Evolutionary conservation across 345 rosid species (phyloP).

Genomic region (Leavenworthia alabamica): DNA sequence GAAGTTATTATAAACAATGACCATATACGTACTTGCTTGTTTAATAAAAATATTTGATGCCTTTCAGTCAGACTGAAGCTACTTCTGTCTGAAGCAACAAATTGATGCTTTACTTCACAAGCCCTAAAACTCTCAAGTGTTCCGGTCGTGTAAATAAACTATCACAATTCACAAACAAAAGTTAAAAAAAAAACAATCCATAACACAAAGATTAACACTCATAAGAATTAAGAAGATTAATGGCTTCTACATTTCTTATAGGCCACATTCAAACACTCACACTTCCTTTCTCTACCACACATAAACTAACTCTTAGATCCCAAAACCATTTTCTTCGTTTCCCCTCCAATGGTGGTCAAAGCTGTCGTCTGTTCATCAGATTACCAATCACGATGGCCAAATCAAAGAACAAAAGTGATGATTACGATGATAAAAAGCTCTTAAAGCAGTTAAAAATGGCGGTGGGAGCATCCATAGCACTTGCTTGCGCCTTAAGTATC

Average conservation of each 20-base stretch:
- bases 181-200: neutral
- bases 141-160: neutral
- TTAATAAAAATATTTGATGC: slow-evolving; percentile 15
- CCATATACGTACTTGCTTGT: slow-evolving; percentile 8
- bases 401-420: slow-evolving; percentile 13
- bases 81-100: slow-evolving; percentile 27
- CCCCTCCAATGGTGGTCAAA: slow-evolving; percentile 2
- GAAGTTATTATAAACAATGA: slow-evolving; percentile 5
- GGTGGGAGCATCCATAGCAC: slow-evolving; percentile 37
- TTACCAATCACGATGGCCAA: slow-evolving; percentile 14
- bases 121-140: neutral
- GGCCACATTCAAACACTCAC: slow-evolving; percentile 23
- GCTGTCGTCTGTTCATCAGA: slow-evolving; percentile 7
- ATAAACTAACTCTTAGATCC: neutral
- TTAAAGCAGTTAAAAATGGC: slow-evolving; percentile 9
- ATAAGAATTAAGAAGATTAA: neutral
- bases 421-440: slow-evolving; percentile 1
- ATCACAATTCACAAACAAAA: neutral
- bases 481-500: slow-evolving; percentile 48
- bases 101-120: slow-evolving; percentile 43
- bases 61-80: slow-evolving; percentile 22
- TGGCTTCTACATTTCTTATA: slow-evolving; percentile 35
- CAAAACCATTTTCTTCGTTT: slow-evolving; percentile 11
- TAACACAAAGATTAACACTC: neutral
- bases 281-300: slow-evolving; percentile 4